phyloP scores from a whole-genome alignment of 2,329 filamentous ascomycete genomes.

The Alternaria gansuensis region DNA sequence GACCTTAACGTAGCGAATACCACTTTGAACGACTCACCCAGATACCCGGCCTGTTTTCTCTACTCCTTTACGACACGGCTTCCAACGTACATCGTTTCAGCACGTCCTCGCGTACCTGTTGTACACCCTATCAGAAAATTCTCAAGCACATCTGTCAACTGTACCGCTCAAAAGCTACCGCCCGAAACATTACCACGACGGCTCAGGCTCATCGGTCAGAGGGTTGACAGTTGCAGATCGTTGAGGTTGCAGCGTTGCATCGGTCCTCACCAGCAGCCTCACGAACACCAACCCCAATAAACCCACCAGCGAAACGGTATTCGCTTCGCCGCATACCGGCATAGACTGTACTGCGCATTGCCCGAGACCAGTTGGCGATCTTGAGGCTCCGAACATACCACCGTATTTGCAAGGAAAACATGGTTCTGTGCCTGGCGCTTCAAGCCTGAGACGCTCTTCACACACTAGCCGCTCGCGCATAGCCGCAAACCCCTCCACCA shows the following conservation, averaged over 20 bases:
- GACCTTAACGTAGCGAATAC: conserved; percentile 20
- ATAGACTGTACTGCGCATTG: conserved; percentile 34
- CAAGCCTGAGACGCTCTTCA: conserved; percentile 54
- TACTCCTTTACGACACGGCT: conserved; percentile 27
- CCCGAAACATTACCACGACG: conserved; percentile 23
- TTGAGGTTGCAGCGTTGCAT: not conserved
- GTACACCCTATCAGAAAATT: conserved; percentile 25
- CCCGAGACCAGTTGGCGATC: conserved; percentile 27
- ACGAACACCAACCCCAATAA: conserved; percentile 10
- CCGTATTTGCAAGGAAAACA: conserved; percentile 39
- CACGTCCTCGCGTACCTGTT: conserved; percentile 42
- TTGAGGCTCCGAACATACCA: conserved; percentile 30
- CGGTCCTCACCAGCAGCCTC: conserved; percentile 6
- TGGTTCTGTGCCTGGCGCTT: conserved; percentile 52
- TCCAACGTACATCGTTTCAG: conserved; percentile 51
- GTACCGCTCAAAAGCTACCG: conserved; percentile 19
- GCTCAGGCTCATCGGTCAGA: conserved; percentile 24
- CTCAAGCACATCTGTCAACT: conserved; percentile 16
- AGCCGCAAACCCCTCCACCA: conserved; percentile 34
- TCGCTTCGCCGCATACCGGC: conserved; percentile 36
- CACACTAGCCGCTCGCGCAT: conserved; percentile 48
- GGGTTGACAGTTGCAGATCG: not conserved
- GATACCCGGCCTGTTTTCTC: conserved; percentile 19
- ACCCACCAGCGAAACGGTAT: conserved; percentile 21
- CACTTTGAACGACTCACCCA: conserved; percentile 19